A percentile compares a stretch with the other conserved stretches of the same genome.
Evolutionary conservation across 768 basidiomycete species (phyloP).

Genomic region (Rhodosporidiobolus odoratus): DNA sequence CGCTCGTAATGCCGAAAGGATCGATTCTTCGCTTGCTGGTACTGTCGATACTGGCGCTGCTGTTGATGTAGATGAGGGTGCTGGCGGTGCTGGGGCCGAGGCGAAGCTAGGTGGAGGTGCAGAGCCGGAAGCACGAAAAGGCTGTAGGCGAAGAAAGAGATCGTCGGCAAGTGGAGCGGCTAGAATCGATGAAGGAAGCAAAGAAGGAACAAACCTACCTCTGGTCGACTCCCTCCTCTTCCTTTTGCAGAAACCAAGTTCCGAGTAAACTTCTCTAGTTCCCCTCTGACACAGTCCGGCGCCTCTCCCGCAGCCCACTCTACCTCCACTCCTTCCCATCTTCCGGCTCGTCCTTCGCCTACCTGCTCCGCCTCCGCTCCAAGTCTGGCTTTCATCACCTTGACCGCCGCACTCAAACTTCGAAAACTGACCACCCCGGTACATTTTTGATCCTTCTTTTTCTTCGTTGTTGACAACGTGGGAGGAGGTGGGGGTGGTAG

Average conservation of each 20-base stretch:
- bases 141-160: neutral
- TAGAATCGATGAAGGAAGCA: neutral
- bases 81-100: neutral
- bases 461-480: no score
- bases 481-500: neutral
- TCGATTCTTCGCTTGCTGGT: slow-evolving; percentile 17
- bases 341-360: no score
- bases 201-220: neutral
- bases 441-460: slow-evolving; percentile 25
- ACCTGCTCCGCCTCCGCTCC: neutral
- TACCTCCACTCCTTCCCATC: slow-evolving; percentile 36
- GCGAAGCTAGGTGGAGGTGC: neutral
- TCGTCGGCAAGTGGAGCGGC: neutral
- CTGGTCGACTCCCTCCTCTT: neutral
- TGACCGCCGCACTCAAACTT: slow-evolving; percentile 25
- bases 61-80: neutral
- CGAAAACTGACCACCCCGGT: slow-evolving; percentile 32
- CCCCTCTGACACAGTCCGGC: slow-evolving; percentile 15
- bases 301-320: slow-evolving; percentile 33
- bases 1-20: slow-evolving; percentile 30
- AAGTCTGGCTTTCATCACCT: slow-evolving; percentile 31
- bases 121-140: neutral
- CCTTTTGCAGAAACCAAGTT: no score
- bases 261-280: neutral
- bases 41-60: neutral